A percentile compares a stretch with the other conserved stretches of the same genome.
phyloP scores from a whole-genome alignment of 345 rosid species.

The Citrus australasica region DNA sequence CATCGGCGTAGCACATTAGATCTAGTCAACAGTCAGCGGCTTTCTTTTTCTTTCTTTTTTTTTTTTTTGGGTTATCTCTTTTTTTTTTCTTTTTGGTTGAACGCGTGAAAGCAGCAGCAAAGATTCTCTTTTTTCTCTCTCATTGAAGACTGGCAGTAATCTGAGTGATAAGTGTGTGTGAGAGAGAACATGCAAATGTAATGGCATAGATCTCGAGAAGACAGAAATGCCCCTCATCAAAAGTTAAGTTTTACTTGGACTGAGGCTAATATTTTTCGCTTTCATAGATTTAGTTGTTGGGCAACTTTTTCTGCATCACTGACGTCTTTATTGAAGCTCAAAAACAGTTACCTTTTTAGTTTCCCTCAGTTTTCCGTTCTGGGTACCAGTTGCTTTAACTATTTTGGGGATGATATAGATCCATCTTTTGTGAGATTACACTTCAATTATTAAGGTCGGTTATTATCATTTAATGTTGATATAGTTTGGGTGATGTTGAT shows the following conservation, averaged over 20 bases:
- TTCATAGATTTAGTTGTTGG: background rate
- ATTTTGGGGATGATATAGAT: background rate
- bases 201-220: conserved; percentile 43
- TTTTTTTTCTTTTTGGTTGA: conserved; percentile 4
- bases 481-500: background rate
- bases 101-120: conserved; percentile 27
- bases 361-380: conserved; percentile 5
- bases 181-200: conserved; percentile 9
- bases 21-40: conserved; percentile 28
- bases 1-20: conserved; percentile 17
- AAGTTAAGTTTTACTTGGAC: background rate
- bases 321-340: background rate
- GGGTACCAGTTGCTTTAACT: background rate
- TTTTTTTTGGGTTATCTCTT: background rate
- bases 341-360: background rate
- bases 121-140: conserved; percentile 22
- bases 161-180: background rate
- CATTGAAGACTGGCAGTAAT: background rate
- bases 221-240: conserved; percentile 18
- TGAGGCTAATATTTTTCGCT: background rate
- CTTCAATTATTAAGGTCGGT: conserved; percentile 5
- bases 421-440: background rate
- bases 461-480: background rate
- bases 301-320: background rate
- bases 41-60: background rate